Evolutionary conservation across 2,329 filamentous ascomycete species (phyloP).

Genomic region (Aureobasidium sp.): DNA sequence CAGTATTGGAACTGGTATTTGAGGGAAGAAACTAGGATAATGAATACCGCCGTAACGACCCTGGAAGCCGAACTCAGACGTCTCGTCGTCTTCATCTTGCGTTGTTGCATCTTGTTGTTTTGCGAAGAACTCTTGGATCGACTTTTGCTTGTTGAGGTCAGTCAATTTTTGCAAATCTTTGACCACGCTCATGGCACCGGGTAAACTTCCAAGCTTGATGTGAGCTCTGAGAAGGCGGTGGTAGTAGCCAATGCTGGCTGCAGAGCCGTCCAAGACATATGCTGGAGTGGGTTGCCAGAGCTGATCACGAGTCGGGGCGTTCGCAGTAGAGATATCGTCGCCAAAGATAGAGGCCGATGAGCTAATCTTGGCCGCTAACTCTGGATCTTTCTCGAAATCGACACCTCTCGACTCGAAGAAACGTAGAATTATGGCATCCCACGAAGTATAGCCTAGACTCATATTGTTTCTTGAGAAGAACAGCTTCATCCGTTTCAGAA

Average conservation of each 20-base stretch:
- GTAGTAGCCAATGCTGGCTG: constrained; percentile 33
- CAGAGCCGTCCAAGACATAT: constrained; percentile 38
- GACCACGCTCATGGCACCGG: constrained; percentile 31
- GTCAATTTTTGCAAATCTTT: constrained; percentile 31
- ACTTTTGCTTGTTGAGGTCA: constrained; percentile 35
- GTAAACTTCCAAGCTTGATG: constrained; percentile 30
- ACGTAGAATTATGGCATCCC: constrained; percentile 41
- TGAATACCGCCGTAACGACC: constrained; percentile 29
- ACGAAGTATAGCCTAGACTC: constrained; percentile 33
- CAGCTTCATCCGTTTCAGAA: constrained; percentile 28
- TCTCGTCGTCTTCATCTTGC: constrained; percentile 10
- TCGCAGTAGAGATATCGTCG: constrained; percentile 29
- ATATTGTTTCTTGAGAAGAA: constrained; percentile 31
- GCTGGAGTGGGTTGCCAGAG: constrained; percentile 20
- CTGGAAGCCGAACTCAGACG: constrained; percentile 17
- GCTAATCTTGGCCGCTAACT: constrained; percentile 21
- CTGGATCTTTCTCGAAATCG: constrained; percentile 36
- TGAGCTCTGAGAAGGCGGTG: constrained; percentile 34
- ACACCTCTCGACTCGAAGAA: constrained; percentile 43
- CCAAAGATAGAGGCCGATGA: constrained; percentile 34
- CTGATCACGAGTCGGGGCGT: constrained; percentile 20
- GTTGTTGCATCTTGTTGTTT: background rate
- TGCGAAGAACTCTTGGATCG: constrained; percentile 34
- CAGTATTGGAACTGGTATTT: constrained; percentile 40
- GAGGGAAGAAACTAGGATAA: constrained; percentile 36